Conservation (phyloP, 2,329 filamentous ascomycete genomes). For the Beauveria asiatica region DNA sequence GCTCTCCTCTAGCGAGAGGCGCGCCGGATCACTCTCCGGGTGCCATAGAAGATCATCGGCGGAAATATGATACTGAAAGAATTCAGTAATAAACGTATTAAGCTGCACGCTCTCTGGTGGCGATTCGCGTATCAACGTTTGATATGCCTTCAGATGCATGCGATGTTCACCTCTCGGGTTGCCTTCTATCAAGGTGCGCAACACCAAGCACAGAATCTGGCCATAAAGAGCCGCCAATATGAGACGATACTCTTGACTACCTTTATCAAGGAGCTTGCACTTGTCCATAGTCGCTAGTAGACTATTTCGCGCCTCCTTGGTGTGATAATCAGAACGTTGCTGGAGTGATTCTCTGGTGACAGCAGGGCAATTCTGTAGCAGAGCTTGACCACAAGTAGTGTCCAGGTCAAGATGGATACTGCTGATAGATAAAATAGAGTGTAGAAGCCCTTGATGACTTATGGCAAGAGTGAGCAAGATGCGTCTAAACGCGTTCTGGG, state of each 20-base stretch:
- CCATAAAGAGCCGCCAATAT: slow-evolving; percentile 49
- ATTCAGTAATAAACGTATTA: slow-evolving; percentile 56
- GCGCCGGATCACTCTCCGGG: slow-evolving; percentile 28
- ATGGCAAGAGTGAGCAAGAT: slow-evolving; percentile 76
- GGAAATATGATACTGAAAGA: slow-evolving; percentile 76
- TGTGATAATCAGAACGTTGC: slow-evolving; percentile 46
- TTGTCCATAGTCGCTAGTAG: slow-evolving; percentile 39
- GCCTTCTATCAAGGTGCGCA: slow-evolving; percentile 50
- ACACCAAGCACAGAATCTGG: slow-evolving; percentile 54
- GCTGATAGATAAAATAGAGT: slow-evolving; percentile 76
- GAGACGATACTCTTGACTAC: slow-evolving; percentile 35
- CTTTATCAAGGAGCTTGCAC: slow-evolving; percentile 31
- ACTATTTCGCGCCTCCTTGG: slow-evolving; percentile 44
- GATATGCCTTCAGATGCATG: slow-evolving; percentile 69
- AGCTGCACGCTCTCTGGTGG: slow-evolving; percentile 60
- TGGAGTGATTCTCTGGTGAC: slow-evolving; percentile 39
- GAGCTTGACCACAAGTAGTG: slow-evolving; percentile 45
- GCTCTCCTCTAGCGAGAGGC: slow-evolving; percentile 32
- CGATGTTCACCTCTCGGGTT: slow-evolving; percentile 60
- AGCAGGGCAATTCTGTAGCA: slow-evolving; percentile 41
- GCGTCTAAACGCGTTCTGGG: slow-evolving; percentile 77
- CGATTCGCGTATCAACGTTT: slow-evolving; percentile 56
- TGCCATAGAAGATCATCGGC: slow-evolving; percentile 54
- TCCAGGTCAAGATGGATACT: slow-evolving; percentile 64
- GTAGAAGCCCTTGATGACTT: slow-evolving; percentile 75